Base-by-base conservation (phyloP, 306 rosid genomes). In the Lagenaria siceraria region DNA sequence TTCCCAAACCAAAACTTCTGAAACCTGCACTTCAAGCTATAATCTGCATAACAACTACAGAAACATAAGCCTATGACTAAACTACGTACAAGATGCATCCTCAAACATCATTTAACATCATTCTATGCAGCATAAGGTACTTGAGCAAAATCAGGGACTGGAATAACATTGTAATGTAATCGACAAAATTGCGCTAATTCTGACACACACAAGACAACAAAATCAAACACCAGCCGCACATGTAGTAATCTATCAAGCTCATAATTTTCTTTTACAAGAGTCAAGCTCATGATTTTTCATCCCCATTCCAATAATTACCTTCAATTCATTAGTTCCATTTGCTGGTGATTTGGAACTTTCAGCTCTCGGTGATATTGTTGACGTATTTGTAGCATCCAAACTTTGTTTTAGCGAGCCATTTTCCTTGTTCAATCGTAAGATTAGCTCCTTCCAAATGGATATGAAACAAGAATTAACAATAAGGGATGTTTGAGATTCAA, bases 321-420 rank as follows among this genome's bases (percentile, higher is more conserved):
- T 89, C 71, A 77, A 42, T 40, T 43, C 83, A 66, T 80, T 82
- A 49, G 78, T 43, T 46, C 92, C 93, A 84, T 84, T 87, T 70
- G 85, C 25, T 8, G 85, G 81, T 76, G 84, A 77, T 85, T 81
- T 84, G 78, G 83, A 80, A 78, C 82, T 86, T 83, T 86, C 93
- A 70, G 66, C 82, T 87, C 77, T 85, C 65, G 90, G 79, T 6
- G 79, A 83, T 77, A 64, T 80, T 75, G 79, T 29, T 81, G 89
- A 83, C 76, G 90, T 70, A 85, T 82, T 83, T 38, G 87, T 82
- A 81, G 86, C 74, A 35, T 94, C 97, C 85, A 90, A 77, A 81
- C 80, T 89, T 77, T 87, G 95, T 80, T 90, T 95, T 78, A 95
- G 81, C 21, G 89, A 89, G 79, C 92, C 96, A 75, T 95, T 89